phyloP scores from a whole-genome alignment of 164 flowering plant species.

The Chimonanthus salicifolius region DNA sequence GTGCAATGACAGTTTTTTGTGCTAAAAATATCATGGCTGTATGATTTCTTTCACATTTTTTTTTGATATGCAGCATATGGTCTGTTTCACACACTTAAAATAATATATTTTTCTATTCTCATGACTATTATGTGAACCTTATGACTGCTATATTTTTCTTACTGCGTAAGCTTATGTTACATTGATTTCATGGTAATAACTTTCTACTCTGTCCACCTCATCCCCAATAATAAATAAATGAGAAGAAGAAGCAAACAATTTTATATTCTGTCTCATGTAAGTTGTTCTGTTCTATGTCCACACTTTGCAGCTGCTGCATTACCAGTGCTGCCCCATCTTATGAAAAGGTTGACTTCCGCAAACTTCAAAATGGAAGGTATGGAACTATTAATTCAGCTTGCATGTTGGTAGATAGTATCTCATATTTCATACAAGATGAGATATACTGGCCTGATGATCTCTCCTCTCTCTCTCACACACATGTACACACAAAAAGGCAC shows the following conservation, averaged over 20 bases:
- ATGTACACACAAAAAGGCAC: too few species aligned
- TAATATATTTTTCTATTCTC: not conserved
- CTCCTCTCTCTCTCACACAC: not conserved
- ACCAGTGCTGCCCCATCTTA: slow-evolving; percentile 35
- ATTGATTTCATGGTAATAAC: not conserved
- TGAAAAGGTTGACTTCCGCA: slow-evolving; percentile 64
- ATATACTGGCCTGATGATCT: not conserved
- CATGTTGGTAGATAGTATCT: slow-evolving; percentile 3
- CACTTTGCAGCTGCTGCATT: slow-evolving; percentile 56
- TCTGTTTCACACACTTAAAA: not conserved
- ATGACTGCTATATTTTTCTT: too few species aligned
- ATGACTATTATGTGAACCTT: not conserved
- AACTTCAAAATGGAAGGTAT: slow-evolving; percentile 99
- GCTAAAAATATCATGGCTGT: not conserved
- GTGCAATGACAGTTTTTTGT: slow-evolving; percentile 13
- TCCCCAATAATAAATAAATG: too few species aligned
- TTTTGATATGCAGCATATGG: not conserved
- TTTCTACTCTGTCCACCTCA: too few species aligned
- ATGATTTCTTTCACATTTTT: not conserved
- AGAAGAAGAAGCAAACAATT: not conserved
- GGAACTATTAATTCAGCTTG: not conserved
- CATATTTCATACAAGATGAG: not conserved
- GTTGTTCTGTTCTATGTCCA: slow-evolving; percentile 5
- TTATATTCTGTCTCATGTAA: not conserved
- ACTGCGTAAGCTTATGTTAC: not conserved